A percentile compares a stretch with the other conserved stretches of the same genome.
These are phyloP conservation scores for Funneliformis geosporum DNA, from an alignment of 192 early-diverging fungal genomes.

Conservation along the genomic window DNA sequence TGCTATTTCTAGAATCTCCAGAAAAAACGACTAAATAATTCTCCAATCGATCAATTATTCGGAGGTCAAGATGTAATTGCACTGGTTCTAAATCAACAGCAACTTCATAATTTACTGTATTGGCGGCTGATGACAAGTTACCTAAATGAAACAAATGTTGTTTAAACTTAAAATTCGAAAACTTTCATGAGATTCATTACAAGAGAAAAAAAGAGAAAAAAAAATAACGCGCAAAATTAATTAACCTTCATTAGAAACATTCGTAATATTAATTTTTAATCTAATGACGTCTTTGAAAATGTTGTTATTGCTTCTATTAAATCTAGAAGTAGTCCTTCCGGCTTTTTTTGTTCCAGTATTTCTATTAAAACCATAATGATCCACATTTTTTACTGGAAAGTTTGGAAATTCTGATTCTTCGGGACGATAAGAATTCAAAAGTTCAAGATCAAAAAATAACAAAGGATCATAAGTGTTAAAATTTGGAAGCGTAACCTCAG, in stretches of 20 bases:
- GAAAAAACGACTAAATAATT: constrained; percentile 43
- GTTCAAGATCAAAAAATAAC: constrained; percentile 9
- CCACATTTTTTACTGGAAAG: constrained; percentile 7
- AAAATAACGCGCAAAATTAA: background rate
- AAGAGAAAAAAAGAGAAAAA: background rate
- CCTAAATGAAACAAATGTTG: background rate
- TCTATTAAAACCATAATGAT: background rate
- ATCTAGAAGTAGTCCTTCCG: background rate
- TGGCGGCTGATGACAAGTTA: background rate
- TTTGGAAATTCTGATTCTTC: constrained; percentile 18
- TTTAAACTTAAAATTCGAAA: background rate
- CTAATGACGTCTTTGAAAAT: background rate
- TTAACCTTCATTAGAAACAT: constrained; percentile 2
- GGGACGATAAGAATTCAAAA: background rate
- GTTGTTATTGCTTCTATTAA: background rate
- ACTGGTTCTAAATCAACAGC: constrained; percentile 51
- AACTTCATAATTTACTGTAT: constrained; percentile 36
- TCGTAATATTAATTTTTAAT: background rate
- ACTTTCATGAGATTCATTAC: too few relatives aligned
- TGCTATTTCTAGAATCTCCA: constrained; percentile 9
- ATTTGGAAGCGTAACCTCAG: background rate
- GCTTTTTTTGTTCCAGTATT: background rate
- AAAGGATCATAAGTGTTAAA: constrained; percentile 16
- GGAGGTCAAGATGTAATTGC: constrained; percentile 48
- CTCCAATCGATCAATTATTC: constrained; percentile 49